Evolutionary conservation across 495 filamentous ascomycete genomes (phyloP).

Genomic region (Podospora pseudocomata): DNA sequence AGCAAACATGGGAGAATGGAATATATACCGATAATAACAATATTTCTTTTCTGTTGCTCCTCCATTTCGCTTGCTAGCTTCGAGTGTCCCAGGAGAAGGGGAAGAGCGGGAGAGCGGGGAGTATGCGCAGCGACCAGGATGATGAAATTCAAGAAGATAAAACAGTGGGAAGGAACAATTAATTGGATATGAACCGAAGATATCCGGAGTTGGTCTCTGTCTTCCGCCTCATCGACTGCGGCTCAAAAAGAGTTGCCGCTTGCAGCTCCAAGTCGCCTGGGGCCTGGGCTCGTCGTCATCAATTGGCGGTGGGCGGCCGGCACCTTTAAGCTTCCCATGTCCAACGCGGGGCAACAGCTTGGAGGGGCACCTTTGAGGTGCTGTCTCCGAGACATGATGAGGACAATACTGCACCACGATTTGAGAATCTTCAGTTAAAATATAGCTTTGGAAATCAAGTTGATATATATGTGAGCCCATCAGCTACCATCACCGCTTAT

Average conservation of each 20-base stretch:
- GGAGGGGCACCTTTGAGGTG: not conserved
- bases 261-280: not conserved
- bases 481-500: no score
- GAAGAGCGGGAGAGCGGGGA: not conserved
- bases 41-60: slow-evolving; percentile 49
- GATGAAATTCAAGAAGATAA: no score
- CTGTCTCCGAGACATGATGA: no score
- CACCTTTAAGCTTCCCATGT: no score
- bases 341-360: not conserved
- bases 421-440: no score
- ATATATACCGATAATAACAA: slow-evolving; percentile 64
- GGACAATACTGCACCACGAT: no score
- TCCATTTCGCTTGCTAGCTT: slow-evolving; percentile 16
- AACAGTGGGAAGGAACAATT: no score
- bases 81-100: not conserved
- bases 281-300: not conserved
- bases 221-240: not conserved
- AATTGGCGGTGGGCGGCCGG: not conserved
- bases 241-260: not conserved
- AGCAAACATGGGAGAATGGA: not conserved
- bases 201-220: not conserved
- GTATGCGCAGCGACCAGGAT: no score
- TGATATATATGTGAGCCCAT: no score
- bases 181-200: no score
- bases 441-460: no score